A percentile compares a stretch with the other conserved stretches of the same genome.
phyloP scores from a whole-genome alignment of 192 early-diverging fungal genomes.

The Fimicolochytrium jonesii region DNA sequence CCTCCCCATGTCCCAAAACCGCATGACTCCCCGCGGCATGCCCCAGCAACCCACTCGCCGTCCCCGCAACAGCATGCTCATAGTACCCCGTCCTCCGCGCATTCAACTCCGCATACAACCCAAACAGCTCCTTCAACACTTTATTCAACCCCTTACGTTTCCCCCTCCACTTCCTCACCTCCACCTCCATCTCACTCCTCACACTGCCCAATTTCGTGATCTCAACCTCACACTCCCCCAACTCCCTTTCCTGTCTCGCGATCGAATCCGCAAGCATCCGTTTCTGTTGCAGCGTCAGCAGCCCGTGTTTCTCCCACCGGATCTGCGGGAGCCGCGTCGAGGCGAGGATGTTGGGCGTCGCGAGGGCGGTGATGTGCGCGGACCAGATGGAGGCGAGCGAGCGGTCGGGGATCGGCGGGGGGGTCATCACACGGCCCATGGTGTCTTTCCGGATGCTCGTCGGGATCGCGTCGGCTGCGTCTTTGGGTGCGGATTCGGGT shows the following conservation, averaged over 20 bases:
- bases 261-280: conserved; percentile 2
- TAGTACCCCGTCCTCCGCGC: too few relatives aligned
- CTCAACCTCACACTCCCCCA: not conserved
- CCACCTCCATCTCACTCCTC: not conserved
- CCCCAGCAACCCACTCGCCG: too few relatives aligned
- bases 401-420: too few relatives aligned
- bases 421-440: too few relatives aligned
- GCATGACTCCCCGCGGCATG: too few relatives aligned
- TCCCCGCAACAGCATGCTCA: too few relatives aligned
- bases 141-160: not conserved
- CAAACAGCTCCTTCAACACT: conserved; percentile 1
- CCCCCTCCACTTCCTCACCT: not conserved
- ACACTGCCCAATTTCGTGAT: not conserved
- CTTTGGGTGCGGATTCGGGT: too few relatives aligned
- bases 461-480: too few relatives aligned
- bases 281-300: conserved; percentile 40
- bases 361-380: not conserved
- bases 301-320: conserved; percentile 31
- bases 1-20: too few relatives aligned
- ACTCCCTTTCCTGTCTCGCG: not conserved
- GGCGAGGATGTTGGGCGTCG: not conserved
- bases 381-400: not conserved
- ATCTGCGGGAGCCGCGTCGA: conserved; percentile 1
- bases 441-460: too few relatives aligned
- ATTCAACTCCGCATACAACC: not conserved